Conservation (phyloP, 306 rosid species). For the Rosa multiflora region DNA sequence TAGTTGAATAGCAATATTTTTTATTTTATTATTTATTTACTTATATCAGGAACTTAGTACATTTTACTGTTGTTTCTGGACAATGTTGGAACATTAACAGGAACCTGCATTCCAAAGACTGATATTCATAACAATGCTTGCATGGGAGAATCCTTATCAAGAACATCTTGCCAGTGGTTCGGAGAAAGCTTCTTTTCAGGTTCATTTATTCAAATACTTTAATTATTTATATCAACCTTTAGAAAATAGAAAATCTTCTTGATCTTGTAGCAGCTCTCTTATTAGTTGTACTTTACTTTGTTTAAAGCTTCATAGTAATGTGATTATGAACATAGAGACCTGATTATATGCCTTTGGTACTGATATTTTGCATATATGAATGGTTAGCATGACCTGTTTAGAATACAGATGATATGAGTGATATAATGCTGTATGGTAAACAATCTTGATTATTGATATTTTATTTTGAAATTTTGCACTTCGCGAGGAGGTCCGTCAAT, state of each 20-base stretch:
- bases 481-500: not conserved
- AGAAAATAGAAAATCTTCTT: not conserved
- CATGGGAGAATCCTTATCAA: constrained; percentile 88
- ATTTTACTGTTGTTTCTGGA: constrained; percentile 20
- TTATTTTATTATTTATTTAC: not conserved
- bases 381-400: not conserved
- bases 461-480: not conserved
- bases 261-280: not conserved
- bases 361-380: not conserved
- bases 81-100: constrained; percentile 38
- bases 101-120: constrained; percentile 94
- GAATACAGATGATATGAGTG: not conserved
- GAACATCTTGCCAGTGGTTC: constrained; percentile 41
- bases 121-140: constrained; percentile 89
- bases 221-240: not conserved
- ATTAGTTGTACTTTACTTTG: not conserved
- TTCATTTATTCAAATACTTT: constrained; percentile 20
- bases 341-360: not conserved
- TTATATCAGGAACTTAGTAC: not conserved
- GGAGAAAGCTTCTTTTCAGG: constrained; percentile 82
- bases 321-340: not conserved
- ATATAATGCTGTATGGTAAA: not conserved
- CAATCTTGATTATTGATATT: not conserved
- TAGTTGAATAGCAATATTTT: not conserved
- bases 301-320: not conserved